Base-by-base conservation (phyloP, 768 basidiomycete genomes). In the Mrakia blollopis region DNA sequence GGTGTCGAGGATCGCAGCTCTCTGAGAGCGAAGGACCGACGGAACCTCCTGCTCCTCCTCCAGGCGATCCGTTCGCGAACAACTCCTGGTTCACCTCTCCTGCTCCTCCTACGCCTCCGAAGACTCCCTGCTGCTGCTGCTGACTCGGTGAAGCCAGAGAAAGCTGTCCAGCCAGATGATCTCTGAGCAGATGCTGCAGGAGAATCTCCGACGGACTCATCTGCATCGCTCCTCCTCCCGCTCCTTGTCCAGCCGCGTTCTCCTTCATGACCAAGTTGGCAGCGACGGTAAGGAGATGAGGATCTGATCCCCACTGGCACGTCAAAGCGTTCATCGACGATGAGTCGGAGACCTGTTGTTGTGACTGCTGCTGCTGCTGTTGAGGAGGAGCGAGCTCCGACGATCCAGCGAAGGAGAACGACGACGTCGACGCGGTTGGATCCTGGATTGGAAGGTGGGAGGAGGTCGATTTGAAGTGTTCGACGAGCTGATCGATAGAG, bases 291-390 rank as follows among this genome's bases (percentile, higher is more conserved):
- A 77, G 50, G 28, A 61, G n/a, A 65, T 68, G 76, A 21, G 60
- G 76, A 3, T 77, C 61, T 2, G 32, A 62, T 23, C 76, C 76
- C 76, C 76, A 77, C 37, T 73, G 72, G 50, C 76, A 77, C 60
- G 68, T 68, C 28, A 76, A 28, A 35, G 62, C 28, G 37, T 63
- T 47, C n/a, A n/a, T n/a, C 23, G 70, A 54, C 30, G 5, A n/a
- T n/a, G n/a, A 41, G 14, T 61, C 25, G 23, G n/a, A n/a, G n/a
- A 39, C 37, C 41, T 62, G 68, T 2, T 10, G 32, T 28, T 71
- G 39, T 10, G 21, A 30, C 3, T 28, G 25, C 16, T 8, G 41
- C 63, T 41, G 37, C n/a, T 10, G 50, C 28, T 37, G 39, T 3
- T 10, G 52, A 23, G 72, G 32, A 57, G 21, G 47, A n/a, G 14